Evolutionary conservation across 305 asterid species (phyloP), one percentile per base, ranked within the genome.

Genomic region (Monarda citriodora): DNA sequence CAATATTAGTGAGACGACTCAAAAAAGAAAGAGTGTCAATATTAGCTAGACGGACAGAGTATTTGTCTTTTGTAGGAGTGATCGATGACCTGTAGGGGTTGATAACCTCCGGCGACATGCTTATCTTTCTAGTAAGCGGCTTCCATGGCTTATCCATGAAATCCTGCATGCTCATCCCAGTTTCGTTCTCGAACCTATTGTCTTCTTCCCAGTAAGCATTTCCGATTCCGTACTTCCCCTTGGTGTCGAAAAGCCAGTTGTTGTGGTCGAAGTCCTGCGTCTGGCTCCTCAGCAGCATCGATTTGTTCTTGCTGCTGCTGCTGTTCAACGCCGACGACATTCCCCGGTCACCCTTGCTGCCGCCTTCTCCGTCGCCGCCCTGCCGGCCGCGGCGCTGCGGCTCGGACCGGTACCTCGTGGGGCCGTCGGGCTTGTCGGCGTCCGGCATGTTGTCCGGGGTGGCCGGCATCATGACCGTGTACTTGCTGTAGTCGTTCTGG

Each of bases 91-190:
- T 47, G 52, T 94, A 94, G 54, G 99, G 99, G 73, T 97, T 91
- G 63, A 94, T 81, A 54, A 94, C 58, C 42, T 65, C 89, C 8
- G 91, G 66, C 1, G 99, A 93, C 69, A 88, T 69, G 46, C 71
- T 65, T 31, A 89, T 50, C 78, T 94, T 94, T 58, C 99, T 70
- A 1, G 99, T 94, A 21, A 94, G 92, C 0, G 99, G 99, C 69
- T 91, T 90, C 99, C 99, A 94, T 1, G 99, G 99, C 74, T 91
- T 94, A 71, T 94, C 96, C 84, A 86, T 60, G 56, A 94, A 88
- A 81, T 94, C 99, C 22, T 85, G 84, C 88, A 87, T 94, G 65
- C 88, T 90, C 94, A 94, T 81, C 67, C 95, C 98, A 16, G 89
- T 76, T 15, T 94, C 99, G 25, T 74, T 84, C 56, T 91, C 96